Percentiles rank a stretch among this genome's conserved stretches.
phyloP scores from a whole-genome alignment of 768 basidiomycete genomes.

The Amanita muscaria region DNA sequence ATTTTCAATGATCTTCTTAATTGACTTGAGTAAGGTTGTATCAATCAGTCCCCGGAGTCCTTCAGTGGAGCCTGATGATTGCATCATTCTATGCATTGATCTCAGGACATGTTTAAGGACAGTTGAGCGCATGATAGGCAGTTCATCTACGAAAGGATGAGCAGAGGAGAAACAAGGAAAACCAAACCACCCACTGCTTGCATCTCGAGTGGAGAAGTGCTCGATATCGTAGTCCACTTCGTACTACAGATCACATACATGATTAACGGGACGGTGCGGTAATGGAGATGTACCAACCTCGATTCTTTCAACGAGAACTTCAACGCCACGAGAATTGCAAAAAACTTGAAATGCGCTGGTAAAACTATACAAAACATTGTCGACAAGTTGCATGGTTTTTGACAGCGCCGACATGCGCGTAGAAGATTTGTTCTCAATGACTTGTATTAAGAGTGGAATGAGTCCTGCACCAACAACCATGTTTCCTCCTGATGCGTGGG shows the following conservation, averaged over 20 bases:
- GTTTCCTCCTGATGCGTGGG: slow-evolving; percentile 76
- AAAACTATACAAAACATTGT: slow-evolving; percentile 87
- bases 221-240: slow-evolving; percentile 62
- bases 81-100: slow-evolving; percentile 96
- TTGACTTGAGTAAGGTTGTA: slow-evolving; percentile 70
- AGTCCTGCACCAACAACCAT: slow-evolving; percentile 95
- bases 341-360: slow-evolving; percentile 83
- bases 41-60: slow-evolving; percentile 93
- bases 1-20: slow-evolving; percentile 83
- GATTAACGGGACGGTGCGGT: slow-evolving; percentile 2
- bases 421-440: slow-evolving; percentile 71
- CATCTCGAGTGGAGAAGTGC: slow-evolving; percentile 32
- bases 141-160: slow-evolving; percentile 34
- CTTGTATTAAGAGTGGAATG: slow-evolving; percentile 80
- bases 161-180: not conserved
- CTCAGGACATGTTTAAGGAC: slow-evolving; percentile 88
- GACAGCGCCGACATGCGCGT: slow-evolving; percentile 69
- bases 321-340: slow-evolving; percentile 76
- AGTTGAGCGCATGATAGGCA: slow-evolving; percentile 66
- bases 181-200: slow-evolving; percentile 6
- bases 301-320: slow-evolving; percentile 77
- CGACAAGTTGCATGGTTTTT: slow-evolving; percentile 87
- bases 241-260: slow-evolving; percentile 31
- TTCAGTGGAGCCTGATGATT: slow-evolving; percentile 88
- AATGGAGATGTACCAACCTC: slow-evolving; percentile 43